Conservation (phyloP, 2,329 filamentous ascomycete genomes). For the Fusarium nanum region DNA sequence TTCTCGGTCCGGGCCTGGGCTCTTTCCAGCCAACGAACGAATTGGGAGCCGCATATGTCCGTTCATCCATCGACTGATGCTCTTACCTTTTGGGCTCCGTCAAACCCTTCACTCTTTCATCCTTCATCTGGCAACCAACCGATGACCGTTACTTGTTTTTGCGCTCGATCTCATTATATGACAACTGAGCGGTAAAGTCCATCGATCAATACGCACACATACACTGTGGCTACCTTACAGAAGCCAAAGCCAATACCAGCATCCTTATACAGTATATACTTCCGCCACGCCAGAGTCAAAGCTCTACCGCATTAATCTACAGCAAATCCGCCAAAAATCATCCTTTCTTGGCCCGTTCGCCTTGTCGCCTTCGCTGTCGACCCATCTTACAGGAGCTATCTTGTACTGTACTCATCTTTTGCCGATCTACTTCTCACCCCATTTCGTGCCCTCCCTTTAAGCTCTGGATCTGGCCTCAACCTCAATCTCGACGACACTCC, state of each 20-base stretch:
- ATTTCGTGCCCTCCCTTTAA: conserved; percentile 22
- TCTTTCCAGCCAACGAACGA: conserved; percentile 41
- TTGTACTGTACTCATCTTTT: conserved; percentile 23
- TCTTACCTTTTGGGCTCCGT: conserved; percentile 27
- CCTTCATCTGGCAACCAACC: conserved; percentile 35
- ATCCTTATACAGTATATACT: conserved; percentile 5
- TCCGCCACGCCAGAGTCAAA: conserved; percentile 36
- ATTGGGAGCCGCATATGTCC: conserved; percentile 47
- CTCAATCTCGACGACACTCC: conserved; percentile 45
- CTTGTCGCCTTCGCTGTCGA: conserved; percentile 26
- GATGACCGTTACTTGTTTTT: conserved; percentile 24
- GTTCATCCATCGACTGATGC: conserved; percentile 46
- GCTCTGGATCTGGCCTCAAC: conserved; percentile 36
- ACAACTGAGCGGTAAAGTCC: conserved; percentile 12
- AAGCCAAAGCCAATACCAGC: conserved; percentile 11
- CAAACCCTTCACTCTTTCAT: conserved; percentile 45
- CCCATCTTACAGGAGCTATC: conserved; percentile 32
- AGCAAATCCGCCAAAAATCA: conserved; percentile 32
- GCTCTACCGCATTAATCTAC: conserved; percentile 38
- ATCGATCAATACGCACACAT: not conserved
- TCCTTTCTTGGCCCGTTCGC: conserved; percentile 26
- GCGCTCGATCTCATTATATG: conserved; percentile 19
- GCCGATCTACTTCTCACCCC: conserved; percentile 19
- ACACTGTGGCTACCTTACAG: conserved; percentile 20
- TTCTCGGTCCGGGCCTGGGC: conserved; percentile 41